These are phyloP conservation scores for Scedosporium boydii DNA, from an alignment of 2,329 filamentous ascomycete genomes.

Conservation along the genomic window DNA sequence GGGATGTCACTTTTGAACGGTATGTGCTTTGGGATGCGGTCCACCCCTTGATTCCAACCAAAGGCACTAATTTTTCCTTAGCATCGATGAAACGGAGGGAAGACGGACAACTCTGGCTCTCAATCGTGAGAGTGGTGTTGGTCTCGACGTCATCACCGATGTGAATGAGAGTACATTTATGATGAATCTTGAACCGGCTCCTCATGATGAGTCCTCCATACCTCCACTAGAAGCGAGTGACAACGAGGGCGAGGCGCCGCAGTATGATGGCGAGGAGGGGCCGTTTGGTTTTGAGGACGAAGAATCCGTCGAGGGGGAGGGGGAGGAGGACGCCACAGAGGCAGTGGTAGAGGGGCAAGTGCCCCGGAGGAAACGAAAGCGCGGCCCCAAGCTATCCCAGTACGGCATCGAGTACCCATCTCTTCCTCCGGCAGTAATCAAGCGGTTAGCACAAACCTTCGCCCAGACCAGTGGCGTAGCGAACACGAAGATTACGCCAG, in stretches of 20 bases:
- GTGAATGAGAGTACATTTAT: slow-evolving; percentile 33
- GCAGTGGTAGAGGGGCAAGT: slow-evolving; percentile 8
- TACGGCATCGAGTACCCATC: slow-evolving; percentile 69
- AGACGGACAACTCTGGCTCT: slow-evolving; percentile 26
- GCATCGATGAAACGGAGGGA: slow-evolving; percentile 30
- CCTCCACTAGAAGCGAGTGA: slow-evolving; percentile 9
- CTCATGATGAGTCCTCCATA: slow-evolving; percentile 11
- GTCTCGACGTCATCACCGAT: slow-evolving; percentile 27
- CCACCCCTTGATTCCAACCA: not conserved
- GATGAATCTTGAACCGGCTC: slow-evolving; percentile 20
- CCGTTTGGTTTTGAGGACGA: slow-evolving; percentile 8
- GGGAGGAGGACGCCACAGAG: slow-evolving; percentile 3
- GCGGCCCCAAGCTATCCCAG: slow-evolving; percentile 50
- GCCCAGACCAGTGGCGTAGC: slow-evolving; percentile 55
- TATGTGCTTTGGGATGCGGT: slow-evolving; percentile 12
- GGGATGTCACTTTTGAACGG: slow-evolving; percentile 34
- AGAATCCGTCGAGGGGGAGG: slow-evolving; percentile 3
- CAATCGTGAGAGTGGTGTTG: slow-evolving; percentile 39
- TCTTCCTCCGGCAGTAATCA: slow-evolving; percentile 64
- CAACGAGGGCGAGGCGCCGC: slow-evolving; percentile 5
- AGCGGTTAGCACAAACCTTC: slow-evolving; percentile 62
- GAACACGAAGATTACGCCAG: slow-evolving; percentile 61
- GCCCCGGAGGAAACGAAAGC: slow-evolving; percentile 25
- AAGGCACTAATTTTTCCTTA: slow-evolving; percentile 7
- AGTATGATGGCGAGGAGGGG: not conserved